Evolutionary conservation across 768 basidiomycete species (phyloP), one percentile per base, ranked within the genome.

Genomic region (Dendrothele bispora): DNA sequence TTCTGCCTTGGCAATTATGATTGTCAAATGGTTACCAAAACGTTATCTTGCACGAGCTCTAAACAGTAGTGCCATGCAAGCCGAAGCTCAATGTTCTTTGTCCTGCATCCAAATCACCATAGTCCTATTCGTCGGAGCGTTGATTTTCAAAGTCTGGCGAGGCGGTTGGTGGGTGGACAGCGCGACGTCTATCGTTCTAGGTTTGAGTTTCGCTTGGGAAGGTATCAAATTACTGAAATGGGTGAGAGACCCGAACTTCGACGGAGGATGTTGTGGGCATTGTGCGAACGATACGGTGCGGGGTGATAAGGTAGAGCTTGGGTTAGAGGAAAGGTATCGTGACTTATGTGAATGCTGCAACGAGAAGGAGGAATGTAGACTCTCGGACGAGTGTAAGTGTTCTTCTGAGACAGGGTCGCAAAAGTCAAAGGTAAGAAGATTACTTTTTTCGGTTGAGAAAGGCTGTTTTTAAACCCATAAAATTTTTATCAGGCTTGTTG

Each of bases 151-250:
- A 6, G 52, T 67, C 4, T 74, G 75, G 75, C 48, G 56, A 5
- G 67, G 70, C n/a, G 76, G 74, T 0, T 76, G 75, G 76, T 77
- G 76, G 75, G 58, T 74, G 11, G 76, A 77, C 46, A 56, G 69
- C n/a, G 67, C 66, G n/a, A 75, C 75, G 10, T 62, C 73, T 1
- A 62, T 77, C 21, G 43, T 67, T 10, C 61, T 77, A 24, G 67
- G 64, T 2, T 3, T 73, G 7, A 53, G 76, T 38, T 77, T 77
- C 45, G 71, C 65, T 8, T 70, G 73, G 70, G 75, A 77, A 39
- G 75, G 73, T 1, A 14, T 58, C 32, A 74, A 75, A 51, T 70
- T 75, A 71, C 44, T 71, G 11, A 55, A 61, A 39, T 74, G 73
- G 73, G 71, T 63, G 11, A 55, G 57, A 21, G 52, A 59, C 45